These are phyloP conservation scores for Oryza coarctata DNA, from an alignment of 176 grass and related monocot species.

Conservation along the genomic window DNA sequence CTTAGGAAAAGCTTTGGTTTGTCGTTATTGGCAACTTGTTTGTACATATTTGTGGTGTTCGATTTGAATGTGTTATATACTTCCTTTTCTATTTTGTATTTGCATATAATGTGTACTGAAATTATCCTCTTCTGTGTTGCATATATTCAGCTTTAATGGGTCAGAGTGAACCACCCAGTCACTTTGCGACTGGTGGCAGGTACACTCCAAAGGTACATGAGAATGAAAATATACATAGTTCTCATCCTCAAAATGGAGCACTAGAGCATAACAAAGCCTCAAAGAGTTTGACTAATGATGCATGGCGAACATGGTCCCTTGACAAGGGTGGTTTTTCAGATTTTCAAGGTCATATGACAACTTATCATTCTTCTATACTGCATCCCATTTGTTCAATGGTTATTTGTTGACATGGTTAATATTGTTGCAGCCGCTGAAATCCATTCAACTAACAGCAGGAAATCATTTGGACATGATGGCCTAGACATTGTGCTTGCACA, in stretches of 20 bases:
- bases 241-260: conserved; percentile 51
- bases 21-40: neutral
- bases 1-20: neutral
- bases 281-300: conserved; percentile 37
- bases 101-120: neutral
- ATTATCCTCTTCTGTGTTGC: neutral
- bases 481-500: conserved; percentile 19
- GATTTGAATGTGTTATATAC: neutral
- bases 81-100: conserved; percentile 8
- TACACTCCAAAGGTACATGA: conserved; percentile 19
- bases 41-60: neutral
- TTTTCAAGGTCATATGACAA: conserved; percentile 53
- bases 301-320: conserved; percentile 59
- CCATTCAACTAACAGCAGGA: conserved; percentile 42
- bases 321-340: conserved; percentile 48
- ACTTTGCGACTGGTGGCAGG: neutral
- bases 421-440: conserved; percentile 55
- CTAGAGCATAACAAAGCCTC: conserved; percentile 27
- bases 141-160: conserved; percentile 35
- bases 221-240: conserved; percentile 28
- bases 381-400: conserved; percentile 28
- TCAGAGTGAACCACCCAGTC: conserved; percentile 3
- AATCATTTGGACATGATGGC: conserved; percentile 11
- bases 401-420: conserved; percentile 37
- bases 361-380: conserved; percentile 21